A percentile compares a stretch with the other conserved stretches of the same genome.
phyloP scores from a whole-genome alignment of 192 early-diverging fungal species.

The Diversispora epigaea region DNA sequence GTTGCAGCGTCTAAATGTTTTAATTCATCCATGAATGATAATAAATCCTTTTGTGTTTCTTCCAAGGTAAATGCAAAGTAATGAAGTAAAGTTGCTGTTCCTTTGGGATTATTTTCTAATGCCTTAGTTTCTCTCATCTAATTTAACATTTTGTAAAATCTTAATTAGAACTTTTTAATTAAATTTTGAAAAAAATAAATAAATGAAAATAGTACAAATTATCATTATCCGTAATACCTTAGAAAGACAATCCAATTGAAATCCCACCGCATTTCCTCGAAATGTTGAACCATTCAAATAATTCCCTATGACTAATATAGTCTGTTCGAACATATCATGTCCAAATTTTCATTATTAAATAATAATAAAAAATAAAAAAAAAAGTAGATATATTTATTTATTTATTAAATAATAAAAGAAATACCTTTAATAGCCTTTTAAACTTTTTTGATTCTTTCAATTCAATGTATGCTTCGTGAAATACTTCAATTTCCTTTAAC shows the following conservation, averaged over 20 bases:
- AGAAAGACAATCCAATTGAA: constrained; percentile 53
- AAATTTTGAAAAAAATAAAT: background rate
- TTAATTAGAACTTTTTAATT: background rate
- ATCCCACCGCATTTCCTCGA: constrained; percentile 59
- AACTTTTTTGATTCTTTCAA: constrained; percentile 44
- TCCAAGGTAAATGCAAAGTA: constrained; percentile 51
- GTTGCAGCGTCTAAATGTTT: constrained; percentile 54
- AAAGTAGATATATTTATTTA: background rate
- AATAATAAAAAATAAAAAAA: too few species aligned
- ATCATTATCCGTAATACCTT: constrained; percentile 41
- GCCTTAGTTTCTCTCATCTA: constrained; percentile 59
- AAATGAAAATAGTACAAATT: background rate
- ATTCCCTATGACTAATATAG: constrained; percentile 56
- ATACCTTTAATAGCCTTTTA: constrained; percentile 54
- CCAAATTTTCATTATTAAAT: background rate
- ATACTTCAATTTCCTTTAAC: constrained; percentile 47
- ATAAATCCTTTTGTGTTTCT: constrained; percentile 40
- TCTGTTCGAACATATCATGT: constrained; percentile 34
- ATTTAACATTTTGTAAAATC: background rate
- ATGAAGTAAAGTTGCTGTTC: constrained; percentile 51
- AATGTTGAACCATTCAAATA: constrained; percentile 54
- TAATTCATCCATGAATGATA: constrained; percentile 55
- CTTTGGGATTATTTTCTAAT: constrained; percentile 44
- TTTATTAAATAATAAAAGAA: background rate
- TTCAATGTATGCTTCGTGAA: constrained; percentile 49